These are phyloP conservation scores for Ormosia emarginata DNA, from an alignment of 306 rosid genomes.

Conservation along the genomic window DNA sequence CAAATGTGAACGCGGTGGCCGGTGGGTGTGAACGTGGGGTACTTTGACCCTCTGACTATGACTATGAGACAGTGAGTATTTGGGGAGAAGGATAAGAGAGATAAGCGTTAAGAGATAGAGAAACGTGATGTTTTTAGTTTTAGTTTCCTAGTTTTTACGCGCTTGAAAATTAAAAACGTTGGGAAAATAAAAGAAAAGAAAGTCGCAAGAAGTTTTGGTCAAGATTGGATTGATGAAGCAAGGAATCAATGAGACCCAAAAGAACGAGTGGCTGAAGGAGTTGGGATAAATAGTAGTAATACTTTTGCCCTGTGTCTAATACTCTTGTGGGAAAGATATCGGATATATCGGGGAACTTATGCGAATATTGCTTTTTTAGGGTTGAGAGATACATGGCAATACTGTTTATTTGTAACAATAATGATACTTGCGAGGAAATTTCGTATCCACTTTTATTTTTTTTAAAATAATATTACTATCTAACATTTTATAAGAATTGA, in stretches of 20 bases:
- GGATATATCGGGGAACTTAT: background rate
- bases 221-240: background rate
- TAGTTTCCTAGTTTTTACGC: constrained; percentile 7
- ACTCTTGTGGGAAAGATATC: background rate
- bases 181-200: background rate
- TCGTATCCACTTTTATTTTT: background rate
- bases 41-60: constrained; percentile 33
- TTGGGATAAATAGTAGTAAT: background rate
- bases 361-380: background rate
- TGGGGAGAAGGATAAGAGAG: no score
- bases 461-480: no score
- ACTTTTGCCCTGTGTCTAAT: background rate
- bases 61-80: constrained; percentile 15
- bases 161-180: background rate
- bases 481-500: no score
- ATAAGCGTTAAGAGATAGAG: no score
- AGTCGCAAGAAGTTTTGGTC: background rate
- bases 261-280: background rate
- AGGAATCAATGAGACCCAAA: background rate
- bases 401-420: background rate
- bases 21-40: background rate
- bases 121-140: background rate
- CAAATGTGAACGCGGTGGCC: constrained; percentile 51
- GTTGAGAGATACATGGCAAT: background rate
- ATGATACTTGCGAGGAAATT: background rate